These are phyloP conservation scores for Crassisporium funariophilum DNA, from an alignment of 768 basidiomycete species.

Conservation along the genomic window DNA sequence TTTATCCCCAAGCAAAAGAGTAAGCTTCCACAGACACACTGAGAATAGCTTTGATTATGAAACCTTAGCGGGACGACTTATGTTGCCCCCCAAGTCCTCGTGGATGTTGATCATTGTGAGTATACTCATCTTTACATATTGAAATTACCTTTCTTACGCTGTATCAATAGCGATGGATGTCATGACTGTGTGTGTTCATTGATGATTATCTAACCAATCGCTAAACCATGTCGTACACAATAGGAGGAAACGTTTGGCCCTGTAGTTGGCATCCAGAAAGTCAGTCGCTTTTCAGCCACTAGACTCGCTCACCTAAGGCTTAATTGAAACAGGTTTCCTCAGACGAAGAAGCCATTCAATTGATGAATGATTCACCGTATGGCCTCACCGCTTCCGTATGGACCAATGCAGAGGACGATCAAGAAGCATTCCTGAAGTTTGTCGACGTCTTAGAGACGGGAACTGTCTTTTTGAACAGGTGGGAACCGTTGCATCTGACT, in stretches of 20 bases:
- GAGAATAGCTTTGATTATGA: not conserved
- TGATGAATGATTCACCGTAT: slow-evolving; percentile 97
- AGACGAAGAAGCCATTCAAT: slow-evolving; percentile 83
- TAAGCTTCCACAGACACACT: slow-evolving; percentile 35
- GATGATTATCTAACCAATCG: slow-evolving; percentile 2
- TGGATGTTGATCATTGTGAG: slow-evolving; percentile 88
- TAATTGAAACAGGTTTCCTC: slow-evolving; percentile 56
- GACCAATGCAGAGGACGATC: slow-evolving; percentile 71
- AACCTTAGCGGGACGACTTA: slow-evolving; percentile 80
- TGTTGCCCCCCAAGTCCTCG: slow-evolving; percentile 88
- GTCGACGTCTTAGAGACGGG: slow-evolving; percentile 80
- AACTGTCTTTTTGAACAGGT: slow-evolving; percentile 93
- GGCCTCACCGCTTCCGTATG: slow-evolving; percentile 95
- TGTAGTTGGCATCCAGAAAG: slow-evolving; percentile 91
- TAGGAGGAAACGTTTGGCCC: slow-evolving; percentile 94
- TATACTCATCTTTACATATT: slow-evolving; percentile 11
- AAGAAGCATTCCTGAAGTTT: slow-evolving; percentile 66
- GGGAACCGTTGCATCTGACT: slow-evolving; percentile 10
- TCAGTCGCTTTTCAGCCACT: slow-evolving; percentile 27
- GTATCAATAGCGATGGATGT: slow-evolving; percentile 74
- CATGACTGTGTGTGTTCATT: slow-evolving; percentile 67
- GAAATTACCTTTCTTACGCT: not conserved
- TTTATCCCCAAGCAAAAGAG: slow-evolving; percentile 70
- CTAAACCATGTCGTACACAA: not conserved
- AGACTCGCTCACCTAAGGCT: not conserved